Conservation (phyloP, 176 grass and related monocot genomes). For the Oryza brachyantha region DNA sequence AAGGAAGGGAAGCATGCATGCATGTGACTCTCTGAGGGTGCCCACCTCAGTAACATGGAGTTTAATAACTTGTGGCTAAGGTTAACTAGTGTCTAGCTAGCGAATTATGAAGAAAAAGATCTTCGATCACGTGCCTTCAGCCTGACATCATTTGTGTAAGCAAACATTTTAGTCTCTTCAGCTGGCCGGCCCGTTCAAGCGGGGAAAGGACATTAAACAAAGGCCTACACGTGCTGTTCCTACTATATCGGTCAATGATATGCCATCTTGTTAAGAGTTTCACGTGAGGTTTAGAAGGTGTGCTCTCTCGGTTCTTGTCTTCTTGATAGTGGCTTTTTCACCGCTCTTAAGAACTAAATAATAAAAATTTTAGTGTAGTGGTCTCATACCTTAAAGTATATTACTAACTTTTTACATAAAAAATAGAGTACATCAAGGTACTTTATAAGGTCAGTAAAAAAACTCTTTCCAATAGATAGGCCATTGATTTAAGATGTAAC, state of each 20-base stretch:
- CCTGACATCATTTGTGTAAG: neutral
- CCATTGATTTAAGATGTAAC: no score
- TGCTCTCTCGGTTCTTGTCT: no score
- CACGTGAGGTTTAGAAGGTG: neutral
- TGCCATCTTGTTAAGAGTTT: neutral
- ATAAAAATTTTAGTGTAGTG: no score
- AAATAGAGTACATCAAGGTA: no score
- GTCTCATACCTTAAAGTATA: no score
- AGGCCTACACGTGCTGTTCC: neutral
- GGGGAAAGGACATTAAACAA: neutral
- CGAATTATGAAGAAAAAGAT: neutral
- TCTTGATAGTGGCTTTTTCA: no score
- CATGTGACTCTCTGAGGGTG: constrained; percentile 24
- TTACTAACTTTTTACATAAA: no score
- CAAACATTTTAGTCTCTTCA: neutral
- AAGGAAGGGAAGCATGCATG: no score
- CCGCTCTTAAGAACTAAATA: no score
- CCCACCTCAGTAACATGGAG: constrained; percentile 27
- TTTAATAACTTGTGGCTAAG: constrained; percentile 26
- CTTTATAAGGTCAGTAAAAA: no score
- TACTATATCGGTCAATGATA: neutral
- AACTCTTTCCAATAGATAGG: no score
- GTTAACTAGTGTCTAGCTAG: neutral
- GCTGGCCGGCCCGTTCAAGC: no score
- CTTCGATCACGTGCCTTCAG: neutral